These are phyloP conservation scores for Fagopyrum esculentum DNA, from an alignment of 148 eudicot species.

Conservation along the genomic window DNA sequence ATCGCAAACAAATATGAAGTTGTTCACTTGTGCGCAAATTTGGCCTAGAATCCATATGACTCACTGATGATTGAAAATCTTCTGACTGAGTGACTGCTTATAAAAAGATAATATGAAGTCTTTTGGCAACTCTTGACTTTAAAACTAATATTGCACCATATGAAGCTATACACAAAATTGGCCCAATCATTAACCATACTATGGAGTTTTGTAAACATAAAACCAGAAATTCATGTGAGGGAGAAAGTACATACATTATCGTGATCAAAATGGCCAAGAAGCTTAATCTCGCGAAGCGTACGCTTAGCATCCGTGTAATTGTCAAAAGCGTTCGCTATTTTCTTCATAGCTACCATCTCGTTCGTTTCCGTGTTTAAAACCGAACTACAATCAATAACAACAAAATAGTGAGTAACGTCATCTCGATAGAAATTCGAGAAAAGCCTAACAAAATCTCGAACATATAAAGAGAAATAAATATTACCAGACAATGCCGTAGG, in stretches of 20 bases:
- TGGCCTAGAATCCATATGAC: no score
- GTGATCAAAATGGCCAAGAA: constrained; percentile 84
- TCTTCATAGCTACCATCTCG: constrained; percentile 92
- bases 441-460: neutral
- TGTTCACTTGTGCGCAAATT: no score
- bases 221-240: neutral
- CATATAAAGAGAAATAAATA: neutral
- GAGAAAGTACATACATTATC: constrained; percentile 49
- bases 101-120: no score
- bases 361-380: constrained; percentile 69
- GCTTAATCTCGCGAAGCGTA: constrained; percentile 92
- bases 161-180: neutral
- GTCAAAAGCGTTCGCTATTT: constrained; percentile 91
- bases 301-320: constrained; percentile 92
- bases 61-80: no score
- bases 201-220: neutral
- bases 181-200: neutral
- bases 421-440: neutral
- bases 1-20: no score
- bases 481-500: constrained; percentile 96
- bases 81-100: no score
- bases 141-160: neutral
- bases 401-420: neutral
- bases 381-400: constrained; percentile 35
- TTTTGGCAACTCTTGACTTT: no score